Percentiles rank a stretch among this genome's conserved stretches.
Evolutionary conservation across 169 alveolate species (phyloP).

Genomic region (Cryptosporidium sp.): DNA sequence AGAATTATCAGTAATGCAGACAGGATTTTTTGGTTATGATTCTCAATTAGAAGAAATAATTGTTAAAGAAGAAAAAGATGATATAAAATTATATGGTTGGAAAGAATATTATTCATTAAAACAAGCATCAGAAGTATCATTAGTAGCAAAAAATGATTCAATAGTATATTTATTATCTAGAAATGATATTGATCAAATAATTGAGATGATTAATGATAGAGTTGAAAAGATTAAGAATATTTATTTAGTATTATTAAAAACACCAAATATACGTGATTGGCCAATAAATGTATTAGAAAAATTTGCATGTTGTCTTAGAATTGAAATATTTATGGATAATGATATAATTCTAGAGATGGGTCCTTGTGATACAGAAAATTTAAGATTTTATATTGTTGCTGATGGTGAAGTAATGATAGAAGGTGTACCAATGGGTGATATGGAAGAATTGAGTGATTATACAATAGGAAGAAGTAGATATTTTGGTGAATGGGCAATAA

Average conservation of each 20-base stretch:
- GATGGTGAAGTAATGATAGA: slow-evolving; percentile 37
- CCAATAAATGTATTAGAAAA: slow-evolving; percentile 40
- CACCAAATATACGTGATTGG: slow-evolving; percentile 70
- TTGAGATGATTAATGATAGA: slow-evolving; percentile 32
- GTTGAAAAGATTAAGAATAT: slow-evolving; percentile 49
- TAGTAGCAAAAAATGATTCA: slow-evolving; percentile 19
- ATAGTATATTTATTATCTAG: slow-evolving; percentile 37
- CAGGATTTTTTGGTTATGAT: slow-evolving; percentile 70
- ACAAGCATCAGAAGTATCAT: slow-evolving; percentile 30
- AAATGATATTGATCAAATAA: slow-evolving; percentile 11
- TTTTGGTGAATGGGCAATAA: slow-evolving; percentile 69
- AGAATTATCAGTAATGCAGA: slow-evolving; percentile 56
- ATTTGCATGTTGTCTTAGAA: slow-evolving; percentile 33
- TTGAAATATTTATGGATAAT: slow-evolving; percentile 22
- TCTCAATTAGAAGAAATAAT: slow-evolving; percentile 39
- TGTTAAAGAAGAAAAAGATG: not conserved
- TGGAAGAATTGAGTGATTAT: slow-evolving; percentile 35
- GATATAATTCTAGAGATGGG: slow-evolving; percentile 61
- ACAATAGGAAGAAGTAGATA: slow-evolving; percentile 42
- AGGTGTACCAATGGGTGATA: slow-evolving; percentile 66
- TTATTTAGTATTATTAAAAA: slow-evolving; percentile 22
- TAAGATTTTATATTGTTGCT: slow-evolving; percentile 44
- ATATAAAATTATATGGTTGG: slow-evolving; percentile 46
- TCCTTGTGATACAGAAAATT: slow-evolving; percentile 32
- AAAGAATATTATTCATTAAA: slow-evolving; percentile 44